These are phyloP conservation scores for Hypoxylon sp. DNA, from an alignment of 2,329 filamentous ascomycete species.

Conservation along the genomic window DNA sequence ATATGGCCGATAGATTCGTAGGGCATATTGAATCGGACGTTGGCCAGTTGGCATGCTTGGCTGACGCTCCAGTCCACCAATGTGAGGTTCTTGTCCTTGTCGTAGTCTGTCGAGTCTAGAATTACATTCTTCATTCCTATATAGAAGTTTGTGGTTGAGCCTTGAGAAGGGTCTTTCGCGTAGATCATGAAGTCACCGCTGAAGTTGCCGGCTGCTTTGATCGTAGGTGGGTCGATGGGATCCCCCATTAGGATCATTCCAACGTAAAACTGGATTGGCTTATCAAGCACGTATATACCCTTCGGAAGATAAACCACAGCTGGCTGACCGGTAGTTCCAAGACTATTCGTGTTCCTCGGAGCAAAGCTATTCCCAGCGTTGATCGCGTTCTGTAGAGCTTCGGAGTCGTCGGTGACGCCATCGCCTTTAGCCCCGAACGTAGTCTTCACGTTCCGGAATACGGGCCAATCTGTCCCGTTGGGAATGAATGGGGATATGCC, in stretches of 20 bases:
- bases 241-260: conserved; percentile 58
- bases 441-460: conserved; percentile 38
- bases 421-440: conserved; percentile 45
- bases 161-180: conserved; percentile 52
- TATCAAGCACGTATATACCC: conserved; percentile 48
- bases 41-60: conserved; percentile 58
- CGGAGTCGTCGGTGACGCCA: conserved; percentile 44
- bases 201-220: conserved; percentile 48
- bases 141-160: conserved; percentile 56
- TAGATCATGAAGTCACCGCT: conserved; percentile 45
- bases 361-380: conserved; percentile 37
- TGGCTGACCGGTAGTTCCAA: conserved; percentile 48
- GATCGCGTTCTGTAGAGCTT: conserved; percentile 44
- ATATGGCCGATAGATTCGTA: conserved; percentile 52
- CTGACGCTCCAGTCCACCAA: conserved; percentile 58
- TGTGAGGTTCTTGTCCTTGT: conserved; percentile 50
- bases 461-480: conserved; percentile 34
- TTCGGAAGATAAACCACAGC: conserved; percentile 50
- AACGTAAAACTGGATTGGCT: conserved; percentile 47
- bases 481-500: conserved; percentile 33
- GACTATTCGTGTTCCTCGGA: conserved; percentile 29
- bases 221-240: conserved; percentile 53
- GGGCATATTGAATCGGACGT: conserved; percentile 58
- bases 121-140: conserved; percentile 58
- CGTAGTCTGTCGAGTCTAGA: conserved; percentile 55